Percentiles rank a stretch among this genome's conserved stretches.
Conservation (phyloP, 2,329 filamentous ascomycete species). For the Fusarium euwallaceae region DNA sequence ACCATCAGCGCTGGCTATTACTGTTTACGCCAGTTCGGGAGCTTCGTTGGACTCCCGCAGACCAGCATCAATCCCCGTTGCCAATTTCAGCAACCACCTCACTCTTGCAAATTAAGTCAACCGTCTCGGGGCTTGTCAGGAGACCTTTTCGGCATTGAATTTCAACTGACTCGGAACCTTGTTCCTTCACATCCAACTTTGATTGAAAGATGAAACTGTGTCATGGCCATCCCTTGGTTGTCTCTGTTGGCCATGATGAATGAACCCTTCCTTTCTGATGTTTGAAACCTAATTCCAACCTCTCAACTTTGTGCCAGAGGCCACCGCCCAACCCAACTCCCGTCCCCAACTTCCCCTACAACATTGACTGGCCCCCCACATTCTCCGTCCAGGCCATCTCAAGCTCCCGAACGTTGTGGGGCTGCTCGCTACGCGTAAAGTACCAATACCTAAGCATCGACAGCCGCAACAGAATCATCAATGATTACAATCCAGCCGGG, state of each 20-base stretch:
- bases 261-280: slow-evolving; percentile 3
- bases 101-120: slow-evolving; percentile 4
- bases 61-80: slow-evolving; percentile 34
- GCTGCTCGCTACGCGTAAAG: slow-evolving; percentile 37
- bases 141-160: not conserved
- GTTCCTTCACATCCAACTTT: not conserved
- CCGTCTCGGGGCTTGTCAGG: not conserved
- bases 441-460: not conserved
- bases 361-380: slow-evolving; percentile 42
- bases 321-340: slow-evolving; percentile 39
- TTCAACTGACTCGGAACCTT: not conserved
- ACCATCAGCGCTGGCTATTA: not conserved
- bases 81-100: slow-evolving; percentile 36
- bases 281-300: not conserved
- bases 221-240: slow-evolving; percentile 16
- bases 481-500: too few species aligned
- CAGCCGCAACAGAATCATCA: too few species aligned
- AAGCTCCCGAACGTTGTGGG: slow-evolving; percentile 43
- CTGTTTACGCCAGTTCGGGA: slow-evolving; percentile 15
- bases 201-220: not conserved
- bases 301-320: slow-evolving; percentile 39
- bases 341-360: slow-evolving; percentile 42
- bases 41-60: slow-evolving; percentile 31
- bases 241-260: slow-evolving; percentile 8
- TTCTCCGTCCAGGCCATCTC: slow-evolving; percentile 41